Evolutionary conservation across 176 grass and related monocot species (phyloP).

Genomic region (Avena eriantha): DNA sequence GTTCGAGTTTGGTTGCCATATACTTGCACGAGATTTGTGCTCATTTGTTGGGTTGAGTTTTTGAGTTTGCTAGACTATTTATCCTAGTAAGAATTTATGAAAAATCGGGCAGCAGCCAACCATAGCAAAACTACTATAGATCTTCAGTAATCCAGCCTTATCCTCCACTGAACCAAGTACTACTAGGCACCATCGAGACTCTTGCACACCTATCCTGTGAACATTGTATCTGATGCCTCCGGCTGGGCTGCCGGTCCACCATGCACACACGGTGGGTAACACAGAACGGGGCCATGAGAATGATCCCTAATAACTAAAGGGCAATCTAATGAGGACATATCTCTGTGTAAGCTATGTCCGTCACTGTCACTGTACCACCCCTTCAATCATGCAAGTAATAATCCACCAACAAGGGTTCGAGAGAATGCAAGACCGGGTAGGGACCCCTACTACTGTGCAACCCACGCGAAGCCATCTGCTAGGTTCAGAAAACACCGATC

Average conservation of each 20-base stretch:
- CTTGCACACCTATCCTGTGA: background rate
- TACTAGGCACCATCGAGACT: background rate
- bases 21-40: too few species aligned
- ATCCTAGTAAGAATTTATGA: background rate
- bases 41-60: background rate
- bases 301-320: conserved; percentile 3
- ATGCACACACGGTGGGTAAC: conserved; percentile 2
- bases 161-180: background rate
- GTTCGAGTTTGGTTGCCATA: too few species aligned
- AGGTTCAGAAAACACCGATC: conserved; percentile 37
- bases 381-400: conserved; percentile 44
- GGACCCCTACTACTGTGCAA: conserved; percentile 27
- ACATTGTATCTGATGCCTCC: background rate
- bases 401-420: conserved; percentile 55
- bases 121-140: background rate
- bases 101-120: background rate
- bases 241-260: background rate
- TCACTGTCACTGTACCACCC: conserved; percentile 29
- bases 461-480: conserved; percentile 19
- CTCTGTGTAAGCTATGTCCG: conserved; percentile 19
- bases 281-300: background rate
- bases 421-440: conserved; percentile 28
- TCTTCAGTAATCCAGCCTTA: background rate
- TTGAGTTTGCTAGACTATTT: background rate
- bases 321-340: conserved; percentile 18